Evolutionary conservation across 805 yeast species (phyloP).

Genomic region (Yarrowia sp.): DNA sequence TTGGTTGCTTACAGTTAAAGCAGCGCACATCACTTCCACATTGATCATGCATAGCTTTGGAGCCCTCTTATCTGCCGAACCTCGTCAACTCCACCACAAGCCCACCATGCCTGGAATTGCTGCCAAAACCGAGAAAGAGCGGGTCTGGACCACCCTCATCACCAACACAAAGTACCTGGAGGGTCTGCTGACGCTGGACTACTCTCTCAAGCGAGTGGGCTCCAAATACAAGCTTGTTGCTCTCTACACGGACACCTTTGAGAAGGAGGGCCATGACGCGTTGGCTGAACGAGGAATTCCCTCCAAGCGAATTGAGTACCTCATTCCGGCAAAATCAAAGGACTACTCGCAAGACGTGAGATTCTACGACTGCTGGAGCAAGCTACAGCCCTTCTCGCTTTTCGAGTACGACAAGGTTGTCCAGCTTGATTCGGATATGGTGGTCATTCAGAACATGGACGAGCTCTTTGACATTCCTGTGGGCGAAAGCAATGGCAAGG

Average conservation of each 20-base stretch:
- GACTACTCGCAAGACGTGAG: slow-evolving; percentile 60
- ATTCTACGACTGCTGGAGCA: slow-evolving; percentile 68
- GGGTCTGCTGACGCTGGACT: slow-evolving; percentile 60
- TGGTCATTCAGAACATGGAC: slow-evolving; percentile 64
- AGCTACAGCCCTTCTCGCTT: slow-evolving; percentile 62
- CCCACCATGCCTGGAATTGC: slow-evolving; percentile 11
- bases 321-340: slow-evolving; percentile 56
- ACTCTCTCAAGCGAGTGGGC: slow-evolving; percentile 54
- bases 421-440: slow-evolving; percentile 67
- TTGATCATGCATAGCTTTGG: slow-evolving; percentile 8
- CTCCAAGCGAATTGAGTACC: slow-evolving; percentile 53
- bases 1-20: slow-evolving; percentile 15
- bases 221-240: slow-evolving; percentile 62
- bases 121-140: not conserved
- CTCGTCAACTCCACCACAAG: not conserved
- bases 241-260: slow-evolving; percentile 59
- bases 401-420: slow-evolving; percentile 61
- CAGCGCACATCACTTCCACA: slow-evolving; percentile 21
- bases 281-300: slow-evolving; percentile 55
- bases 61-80: slow-evolving; percentile 10
- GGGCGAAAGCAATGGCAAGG: slow-evolving; percentile 44
- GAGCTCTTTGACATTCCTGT: slow-evolving; percentile 61
- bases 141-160: slow-evolving; percentile 63
- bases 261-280: slow-evolving; percentile 53
- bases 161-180: slow-evolving; percentile 60